A percentile compares a stretch with the other conserved stretches of the same genome.
Evolutionary conservation across 345 rosid genomes (phyloP).

Genomic region (Gossypium thurberi): DNA sequence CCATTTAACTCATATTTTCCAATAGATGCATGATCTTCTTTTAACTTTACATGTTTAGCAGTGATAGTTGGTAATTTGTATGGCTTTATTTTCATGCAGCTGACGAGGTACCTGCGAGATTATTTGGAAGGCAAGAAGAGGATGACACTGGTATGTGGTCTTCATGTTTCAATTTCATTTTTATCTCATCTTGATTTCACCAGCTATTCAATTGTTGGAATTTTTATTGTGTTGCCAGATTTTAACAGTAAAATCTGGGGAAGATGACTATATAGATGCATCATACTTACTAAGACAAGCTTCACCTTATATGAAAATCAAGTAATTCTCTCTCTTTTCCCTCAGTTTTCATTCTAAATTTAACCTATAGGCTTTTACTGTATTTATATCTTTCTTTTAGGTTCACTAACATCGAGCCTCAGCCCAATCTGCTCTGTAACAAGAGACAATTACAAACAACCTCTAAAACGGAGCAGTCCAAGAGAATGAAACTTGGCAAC

Average conservation of each 20-base stretch:
- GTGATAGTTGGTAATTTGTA: background rate
- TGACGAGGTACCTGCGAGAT: conserved; percentile 79
- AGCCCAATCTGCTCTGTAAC: conserved; percentile 24
- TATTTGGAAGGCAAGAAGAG: conserved; percentile 86
- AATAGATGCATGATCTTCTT: background rate
- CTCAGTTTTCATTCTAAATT: conserved; percentile 3
- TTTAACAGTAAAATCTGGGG: conserved; percentile 75
- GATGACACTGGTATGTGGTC: conserved; percentile 73
- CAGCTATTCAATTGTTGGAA: background rate
- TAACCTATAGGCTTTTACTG: conserved; percentile 8
- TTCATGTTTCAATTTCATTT: conserved; percentile 1
- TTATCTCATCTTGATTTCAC: background rate
- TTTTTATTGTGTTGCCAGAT: conserved; percentile 35
- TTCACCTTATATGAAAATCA: conserved; percentile 80
- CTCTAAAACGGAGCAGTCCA: conserved; percentile 41
- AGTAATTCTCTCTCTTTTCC: conserved; percentile 29
- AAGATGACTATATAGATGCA: conserved; percentile 71
- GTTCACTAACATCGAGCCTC: conserved; percentile 55
- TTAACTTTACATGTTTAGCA: background rate
- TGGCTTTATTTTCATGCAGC: conserved; percentile 35
- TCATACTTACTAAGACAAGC: conserved; percentile 71
- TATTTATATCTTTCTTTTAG: conserved; percentile 28
- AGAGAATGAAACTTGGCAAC: conserved; percentile 45
- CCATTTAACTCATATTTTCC: background rate
- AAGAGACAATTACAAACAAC: conserved; percentile 49